phyloP scores from a whole-genome alignment of 1,284 basidiomycete genomes.

The Pascua sp. region DNA sequence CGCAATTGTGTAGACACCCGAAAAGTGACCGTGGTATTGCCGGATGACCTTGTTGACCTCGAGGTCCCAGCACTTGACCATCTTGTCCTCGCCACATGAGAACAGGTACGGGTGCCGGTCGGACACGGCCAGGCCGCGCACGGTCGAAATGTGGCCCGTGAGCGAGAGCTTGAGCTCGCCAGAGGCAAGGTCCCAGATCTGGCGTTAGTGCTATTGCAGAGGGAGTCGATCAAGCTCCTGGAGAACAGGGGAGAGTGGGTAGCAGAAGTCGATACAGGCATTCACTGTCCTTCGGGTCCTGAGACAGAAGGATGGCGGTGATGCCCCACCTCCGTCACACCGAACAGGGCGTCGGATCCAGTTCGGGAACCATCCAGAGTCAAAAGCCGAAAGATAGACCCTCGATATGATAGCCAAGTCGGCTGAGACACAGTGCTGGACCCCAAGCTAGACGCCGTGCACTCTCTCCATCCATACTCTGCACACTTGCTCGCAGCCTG shows the following conservation, averaged over 20 bases:
- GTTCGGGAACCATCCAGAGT: no score
- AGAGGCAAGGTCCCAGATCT: constrained; percentile 95
- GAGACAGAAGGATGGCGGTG: no score
- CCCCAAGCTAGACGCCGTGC: no score
- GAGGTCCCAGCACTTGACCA: constrained; percentile 99
- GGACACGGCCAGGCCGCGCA: constrained; percentile 89
- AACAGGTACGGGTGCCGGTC: constrained; percentile 94
- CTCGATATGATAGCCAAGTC: no score
- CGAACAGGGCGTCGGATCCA: no score
- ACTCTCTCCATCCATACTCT: no score
- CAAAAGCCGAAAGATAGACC: no score
- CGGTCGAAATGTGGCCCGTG: constrained; percentile 96
- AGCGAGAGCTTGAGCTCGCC: constrained; percentile 92
- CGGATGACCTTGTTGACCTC: constrained; percentile 98
- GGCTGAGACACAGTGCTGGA: no score
- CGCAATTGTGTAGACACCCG: constrained; percentile 84
- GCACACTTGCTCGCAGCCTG: no score
- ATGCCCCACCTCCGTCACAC: no score
- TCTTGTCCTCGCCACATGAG: constrained; percentile 97
- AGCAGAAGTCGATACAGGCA: background rate
- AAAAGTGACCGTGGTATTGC: constrained; percentile 96
- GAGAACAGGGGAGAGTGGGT: no score
- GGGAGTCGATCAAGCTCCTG: no score
- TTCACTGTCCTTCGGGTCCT: background rate
- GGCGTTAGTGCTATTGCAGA: background rate